Percentiles rank a stretch among this genome's conserved stretches.
Evolutionary conservation across 2,329 filamentous ascomycete genomes (phyloP).

Genomic region (Aspergillus sergii): DNA sequence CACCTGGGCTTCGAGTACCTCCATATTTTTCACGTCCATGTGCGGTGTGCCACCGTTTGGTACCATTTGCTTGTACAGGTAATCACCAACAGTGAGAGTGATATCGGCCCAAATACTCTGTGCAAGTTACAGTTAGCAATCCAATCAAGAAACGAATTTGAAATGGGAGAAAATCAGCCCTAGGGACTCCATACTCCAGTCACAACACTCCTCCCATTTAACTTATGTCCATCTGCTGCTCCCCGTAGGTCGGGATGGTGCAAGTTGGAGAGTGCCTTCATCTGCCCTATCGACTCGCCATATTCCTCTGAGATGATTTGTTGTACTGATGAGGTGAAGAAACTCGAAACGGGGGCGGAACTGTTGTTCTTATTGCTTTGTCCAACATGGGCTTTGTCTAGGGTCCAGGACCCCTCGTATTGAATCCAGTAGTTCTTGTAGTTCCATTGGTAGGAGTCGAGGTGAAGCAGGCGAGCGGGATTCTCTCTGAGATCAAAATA

Average conservation of each 20-base stretch:
- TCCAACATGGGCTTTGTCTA: constrained; percentile 59
- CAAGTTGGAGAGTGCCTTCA: constrained; percentile 45
- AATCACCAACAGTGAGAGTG: constrained; percentile 26
- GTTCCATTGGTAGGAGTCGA: constrained; percentile 71
- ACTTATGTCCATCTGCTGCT: constrained; percentile 46
- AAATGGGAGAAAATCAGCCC: constrained; percentile 16
- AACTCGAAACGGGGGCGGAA: constrained; percentile 4
- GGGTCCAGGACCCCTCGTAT: constrained; percentile 71
- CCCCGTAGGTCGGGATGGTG: constrained; percentile 40
- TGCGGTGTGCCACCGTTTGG: constrained; percentile 19
- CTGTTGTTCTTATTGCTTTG: background rate
- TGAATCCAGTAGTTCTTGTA: constrained; percentile 74
- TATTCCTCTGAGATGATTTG: constrained; percentile 32
- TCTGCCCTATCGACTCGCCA: constrained; percentile 27
- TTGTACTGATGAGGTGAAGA: constrained; percentile 27
- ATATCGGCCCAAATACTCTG: constrained; percentile 30
- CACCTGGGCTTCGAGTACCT: constrained; percentile 24
- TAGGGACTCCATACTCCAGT: constrained; percentile 43
- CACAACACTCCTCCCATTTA: constrained; percentile 47
- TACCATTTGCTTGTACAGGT: constrained; percentile 19
- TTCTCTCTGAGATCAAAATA: constrained; percentile 64
- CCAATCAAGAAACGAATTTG: no score
- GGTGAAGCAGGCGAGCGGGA: constrained; percentile 59
- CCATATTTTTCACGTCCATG: constrained; percentile 44
- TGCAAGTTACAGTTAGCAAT: background rate